Evolutionary conservation across 1,284 basidiomycete genomes (phyloP).

Genomic region (Malassezia japonica): DNA sequence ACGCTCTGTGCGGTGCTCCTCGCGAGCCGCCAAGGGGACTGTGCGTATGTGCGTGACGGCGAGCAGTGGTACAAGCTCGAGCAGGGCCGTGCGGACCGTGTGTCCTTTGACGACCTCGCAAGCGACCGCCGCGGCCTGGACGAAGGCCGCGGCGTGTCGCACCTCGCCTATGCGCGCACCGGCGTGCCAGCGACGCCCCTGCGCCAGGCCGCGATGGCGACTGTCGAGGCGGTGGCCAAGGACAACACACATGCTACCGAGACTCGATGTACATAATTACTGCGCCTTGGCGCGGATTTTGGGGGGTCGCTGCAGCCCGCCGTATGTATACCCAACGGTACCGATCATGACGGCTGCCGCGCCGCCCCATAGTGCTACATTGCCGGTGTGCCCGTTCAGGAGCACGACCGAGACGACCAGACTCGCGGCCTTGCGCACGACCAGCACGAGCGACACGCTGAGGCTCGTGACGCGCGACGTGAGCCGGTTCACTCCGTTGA

Average conservation of each 20-base stretch:
- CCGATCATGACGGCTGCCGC: constrained; percentile 59
- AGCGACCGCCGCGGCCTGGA: not conserved
- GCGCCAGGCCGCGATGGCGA: not conserved
- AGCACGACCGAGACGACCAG: constrained; percentile 64
- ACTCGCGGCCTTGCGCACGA: constrained; percentile 78
- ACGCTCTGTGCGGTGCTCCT: constrained; percentile 2
- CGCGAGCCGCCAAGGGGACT: not conserved
- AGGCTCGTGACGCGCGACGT: constrained; percentile 64
- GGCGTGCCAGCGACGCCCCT: not conserved
- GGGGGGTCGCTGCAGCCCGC: constrained; percentile 1
- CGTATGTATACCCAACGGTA: constrained; percentile 58
- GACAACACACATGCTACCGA: constrained; percentile 4
- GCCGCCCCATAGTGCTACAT: constrained; percentile 27
- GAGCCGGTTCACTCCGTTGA: constrained; percentile 78
- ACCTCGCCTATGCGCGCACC: constrained; percentile 6
- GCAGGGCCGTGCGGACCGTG: not conserved
- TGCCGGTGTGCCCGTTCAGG: constrained; percentile 27
- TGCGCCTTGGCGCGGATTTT: not conserved
- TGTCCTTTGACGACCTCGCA: not conserved
- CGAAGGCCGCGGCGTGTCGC: not conserved
- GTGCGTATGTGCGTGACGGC: constrained; percentile 4
- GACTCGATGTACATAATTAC: not conserved
- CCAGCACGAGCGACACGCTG: constrained; percentile 76
- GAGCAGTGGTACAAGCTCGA: constrained; percentile 7
- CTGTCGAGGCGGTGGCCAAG: not conserved